These are phyloP conservation scores for Pythium grandisporangium DNA, from an alignment of 352 stramenopile species.

Conservation along the genomic window DNA sequence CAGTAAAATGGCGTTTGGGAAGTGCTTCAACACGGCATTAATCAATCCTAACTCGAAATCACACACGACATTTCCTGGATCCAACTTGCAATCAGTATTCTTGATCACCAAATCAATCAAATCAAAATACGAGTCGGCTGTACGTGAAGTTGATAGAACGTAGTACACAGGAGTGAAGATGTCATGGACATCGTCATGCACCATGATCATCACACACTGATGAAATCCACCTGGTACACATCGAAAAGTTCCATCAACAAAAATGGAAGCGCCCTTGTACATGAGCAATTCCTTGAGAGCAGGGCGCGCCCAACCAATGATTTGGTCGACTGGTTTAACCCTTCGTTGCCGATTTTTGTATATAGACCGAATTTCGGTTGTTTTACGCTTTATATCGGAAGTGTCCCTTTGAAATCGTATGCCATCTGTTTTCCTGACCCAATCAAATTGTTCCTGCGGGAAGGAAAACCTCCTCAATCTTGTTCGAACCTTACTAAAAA, in stretches of 20 bases:
- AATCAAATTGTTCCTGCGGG: too few relatives aligned
- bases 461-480: too few relatives aligned
- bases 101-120: constrained; percentile 1
- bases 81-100: not conserved
- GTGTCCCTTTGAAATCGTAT: too few relatives aligned
- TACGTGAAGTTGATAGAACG: constrained; percentile 4
- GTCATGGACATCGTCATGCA: constrained; percentile 7
- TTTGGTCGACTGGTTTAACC: too few relatives aligned
- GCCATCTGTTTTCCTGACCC: too few relatives aligned
- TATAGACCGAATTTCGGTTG: too few relatives aligned
- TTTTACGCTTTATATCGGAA: too few relatives aligned
- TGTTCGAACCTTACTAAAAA: too few relatives aligned
- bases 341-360: too few relatives aligned
- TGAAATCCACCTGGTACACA: constrained; percentile 8
- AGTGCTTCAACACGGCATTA: constrained; percentile 4
- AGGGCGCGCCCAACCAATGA: constrained; percentile 13
- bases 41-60: constrained; percentile 10
- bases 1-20: constrained; percentile 4
- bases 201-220: constrained; percentile 15
- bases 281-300: constrained; percentile 9
- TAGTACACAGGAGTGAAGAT: constrained; percentile 13
- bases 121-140: constrained; percentile 14
- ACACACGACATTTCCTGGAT: constrained; percentile 3
- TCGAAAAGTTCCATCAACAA: constrained; percentile 17
- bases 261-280: constrained; percentile 9